Conservation (phyloP, 164 flowering plant genomes). For the Kalanchoe fedtschenkoi region DNA sequence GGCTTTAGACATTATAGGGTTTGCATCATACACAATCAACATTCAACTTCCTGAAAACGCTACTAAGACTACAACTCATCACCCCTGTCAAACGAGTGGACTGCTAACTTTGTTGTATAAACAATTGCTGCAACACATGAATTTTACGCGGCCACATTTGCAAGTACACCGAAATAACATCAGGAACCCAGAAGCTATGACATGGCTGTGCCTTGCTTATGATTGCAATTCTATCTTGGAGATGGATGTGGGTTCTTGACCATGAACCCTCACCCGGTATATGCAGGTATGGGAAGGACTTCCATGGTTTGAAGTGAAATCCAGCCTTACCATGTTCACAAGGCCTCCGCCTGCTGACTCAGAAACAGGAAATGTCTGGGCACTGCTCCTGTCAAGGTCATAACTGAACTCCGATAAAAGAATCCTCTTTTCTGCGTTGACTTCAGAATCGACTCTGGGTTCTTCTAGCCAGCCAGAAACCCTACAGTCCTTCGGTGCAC, state of each 20-base stretch:
- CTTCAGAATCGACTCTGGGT: conserved; percentile 13
- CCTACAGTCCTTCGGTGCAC: conserved; percentile 83
- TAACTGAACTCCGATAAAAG: conserved; percentile 61
- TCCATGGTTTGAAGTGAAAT: conserved; percentile 75
- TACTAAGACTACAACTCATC: too few species aligned
- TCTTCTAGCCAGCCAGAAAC: conserved; percentile 60
- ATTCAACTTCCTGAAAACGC: too few species aligned
- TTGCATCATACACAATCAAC: too few species aligned
- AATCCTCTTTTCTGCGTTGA: conserved; percentile 25
- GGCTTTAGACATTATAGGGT: too few species aligned
- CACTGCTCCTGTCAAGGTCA: conserved; percentile 78
- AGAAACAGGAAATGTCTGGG: conserved; percentile 60
- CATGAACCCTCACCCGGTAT: conserved; percentile 92
- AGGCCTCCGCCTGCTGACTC: conserved; percentile 28
- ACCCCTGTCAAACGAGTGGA: too few species aligned
- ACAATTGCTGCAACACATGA: too few species aligned
- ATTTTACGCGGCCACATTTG: neutral
- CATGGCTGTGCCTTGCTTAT: conserved; percentile 8
- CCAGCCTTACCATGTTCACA: conserved; percentile 65
- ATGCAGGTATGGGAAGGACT: conserved; percentile 66
- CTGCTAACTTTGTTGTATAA: too few species aligned
- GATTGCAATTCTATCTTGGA: conserved; percentile 26
- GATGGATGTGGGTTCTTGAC: conserved; percentile 49
- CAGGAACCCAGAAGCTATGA: neutral
- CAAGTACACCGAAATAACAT: neutral